Conservation (phyloP, 306 rosid species). For the Ormosia emarginata region DNA sequence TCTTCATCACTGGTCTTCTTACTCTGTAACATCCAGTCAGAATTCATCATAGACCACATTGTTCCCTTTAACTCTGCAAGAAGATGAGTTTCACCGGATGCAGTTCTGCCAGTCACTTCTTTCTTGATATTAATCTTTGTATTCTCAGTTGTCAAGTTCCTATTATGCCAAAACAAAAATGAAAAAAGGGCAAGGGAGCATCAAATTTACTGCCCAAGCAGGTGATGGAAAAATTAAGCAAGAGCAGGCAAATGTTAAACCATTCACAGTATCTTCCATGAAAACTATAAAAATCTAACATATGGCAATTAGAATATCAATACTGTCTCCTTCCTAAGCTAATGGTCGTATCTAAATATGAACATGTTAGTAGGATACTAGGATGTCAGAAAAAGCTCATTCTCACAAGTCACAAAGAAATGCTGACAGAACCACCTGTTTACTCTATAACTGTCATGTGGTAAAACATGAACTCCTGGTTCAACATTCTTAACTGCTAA, state of each 20-base stretch:
- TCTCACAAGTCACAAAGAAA: neutral
- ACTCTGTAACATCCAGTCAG: slow-evolving; percentile 30
- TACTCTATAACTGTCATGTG: neutral
- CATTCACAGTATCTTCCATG: neutral
- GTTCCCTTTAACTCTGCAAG: slow-evolving; percentile 35
- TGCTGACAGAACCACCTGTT: neutral
- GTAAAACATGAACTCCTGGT: neutral
- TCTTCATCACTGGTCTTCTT: slow-evolving; percentile 11
- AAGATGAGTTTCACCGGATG: slow-evolving; percentile 25
- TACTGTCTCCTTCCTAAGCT: neutral
- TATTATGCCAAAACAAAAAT: neutral
- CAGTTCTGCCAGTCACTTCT: slow-evolving; percentile 23
- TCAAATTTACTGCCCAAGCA: neutral
- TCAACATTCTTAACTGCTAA: neutral
- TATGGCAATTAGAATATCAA: neutral
- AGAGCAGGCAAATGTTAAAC: neutral
- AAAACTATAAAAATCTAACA: neutral
- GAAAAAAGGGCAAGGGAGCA: neutral
- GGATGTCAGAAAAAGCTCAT: neutral
- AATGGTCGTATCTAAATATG: neutral
- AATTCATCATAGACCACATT: slow-evolving; percentile 37
- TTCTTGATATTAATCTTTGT: slow-evolving; percentile 4
- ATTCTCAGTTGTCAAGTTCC: slow-evolving; percentile 23
- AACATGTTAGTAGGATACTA: neutral
- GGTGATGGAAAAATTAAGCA: neutral